phyloP scores from a whole-genome alignment of 1,139 yeast genomes.

The Kurtzmaniella natalensis region DNA sequence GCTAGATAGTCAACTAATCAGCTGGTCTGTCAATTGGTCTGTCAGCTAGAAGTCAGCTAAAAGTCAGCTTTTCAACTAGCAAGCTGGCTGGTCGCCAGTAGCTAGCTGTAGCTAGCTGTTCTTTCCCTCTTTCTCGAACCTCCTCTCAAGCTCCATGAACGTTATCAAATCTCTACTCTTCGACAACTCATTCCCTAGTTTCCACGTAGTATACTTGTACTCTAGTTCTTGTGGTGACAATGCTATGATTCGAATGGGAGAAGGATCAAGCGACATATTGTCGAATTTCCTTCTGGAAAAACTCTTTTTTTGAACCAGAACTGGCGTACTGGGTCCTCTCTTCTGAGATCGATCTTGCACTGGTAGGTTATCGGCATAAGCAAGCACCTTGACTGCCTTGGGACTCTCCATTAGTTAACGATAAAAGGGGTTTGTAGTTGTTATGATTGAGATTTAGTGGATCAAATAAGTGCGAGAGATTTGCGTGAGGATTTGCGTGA shows the following conservation, averaged over 20 bases:
- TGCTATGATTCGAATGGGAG: neutral
- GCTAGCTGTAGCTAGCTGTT: too few relatives aligned
- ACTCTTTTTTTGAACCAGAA: constrained; percentile 15
- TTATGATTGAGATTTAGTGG: too few relatives aligned
- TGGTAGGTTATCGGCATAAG: neutral
- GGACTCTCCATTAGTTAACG: neutral
- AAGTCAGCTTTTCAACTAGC: too few relatives aligned
- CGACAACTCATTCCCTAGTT: constrained; percentile 9
- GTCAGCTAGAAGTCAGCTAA: too few relatives aligned
- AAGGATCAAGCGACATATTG: constrained; percentile 5
- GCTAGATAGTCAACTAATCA: too few relatives aligned
- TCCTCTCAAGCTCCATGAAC: constrained; percentile 17
- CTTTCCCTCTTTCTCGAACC: constrained; percentile 5
- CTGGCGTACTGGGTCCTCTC: constrained; percentile 26
- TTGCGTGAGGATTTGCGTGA: too few relatives aligned
- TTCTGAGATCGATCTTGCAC: constrained; percentile 12
- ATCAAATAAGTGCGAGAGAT: too few relatives aligned
- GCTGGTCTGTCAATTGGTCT: too few relatives aligned
- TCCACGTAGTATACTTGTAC: constrained; percentile 17
- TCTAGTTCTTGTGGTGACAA: constrained; percentile 10
- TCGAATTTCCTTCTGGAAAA: constrained; percentile 16
- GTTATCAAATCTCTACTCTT: constrained; percentile 11
- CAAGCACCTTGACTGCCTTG: neutral
- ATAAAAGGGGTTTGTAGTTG: too few relatives aligned
- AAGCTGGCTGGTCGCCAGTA: too few relatives aligned